Conservation (phyloP, 805 yeast species). For the Ogataea chonburiensis region DNA sequence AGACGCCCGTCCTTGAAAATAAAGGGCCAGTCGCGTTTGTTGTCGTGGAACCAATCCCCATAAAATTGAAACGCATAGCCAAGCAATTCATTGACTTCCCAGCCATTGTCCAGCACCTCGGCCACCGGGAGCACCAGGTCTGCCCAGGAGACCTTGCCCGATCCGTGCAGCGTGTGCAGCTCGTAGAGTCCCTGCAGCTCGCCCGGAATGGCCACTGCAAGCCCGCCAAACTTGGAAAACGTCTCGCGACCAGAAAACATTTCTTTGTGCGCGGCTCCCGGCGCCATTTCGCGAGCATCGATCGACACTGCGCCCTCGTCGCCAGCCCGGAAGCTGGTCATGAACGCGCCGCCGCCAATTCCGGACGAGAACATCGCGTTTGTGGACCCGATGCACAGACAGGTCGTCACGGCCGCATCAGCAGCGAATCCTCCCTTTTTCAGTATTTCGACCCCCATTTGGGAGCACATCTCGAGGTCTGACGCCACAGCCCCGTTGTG, state of each 20-base stretch:
- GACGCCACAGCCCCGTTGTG: slow-evolving; percentile 62
- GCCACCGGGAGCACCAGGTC: slow-evolving; percentile 76
- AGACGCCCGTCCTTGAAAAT: slow-evolving; percentile 39
- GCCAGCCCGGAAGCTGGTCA: slow-evolving; percentile 43
- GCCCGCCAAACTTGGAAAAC: slow-evolving; percentile 71
- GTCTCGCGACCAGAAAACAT: slow-evolving; percentile 56
- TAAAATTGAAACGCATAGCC: slow-evolving; percentile 42
- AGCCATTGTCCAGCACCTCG: slow-evolving; percentile 63
- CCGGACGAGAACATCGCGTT: slow-evolving; percentile 85
- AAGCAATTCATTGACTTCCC: slow-evolving; percentile 47
- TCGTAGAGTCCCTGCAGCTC: slow-evolving; percentile 81
- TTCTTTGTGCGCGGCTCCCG: slow-evolving; percentile 53
- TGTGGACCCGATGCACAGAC: slow-evolving; percentile 82
- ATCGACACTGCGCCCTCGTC: slow-evolving; percentile 55
- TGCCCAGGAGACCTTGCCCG: slow-evolving; percentile 70
- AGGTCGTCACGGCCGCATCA: slow-evolving; percentile 87
- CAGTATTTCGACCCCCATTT: slow-evolving; percentile 57
- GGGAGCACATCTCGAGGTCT: slow-evolving; percentile 63
- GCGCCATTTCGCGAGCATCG: slow-evolving; percentile 91
- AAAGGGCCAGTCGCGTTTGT: slow-evolving; percentile 55
- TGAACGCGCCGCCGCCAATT: slow-evolving; percentile 94
- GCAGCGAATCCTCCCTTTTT: slow-evolving; percentile 76
- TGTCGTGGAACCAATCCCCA: slow-evolving; percentile 31
- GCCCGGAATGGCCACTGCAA: slow-evolving; percentile 91
- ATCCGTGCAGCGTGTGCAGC: slow-evolving; percentile 59